Percentiles rank a stretch among this genome's conserved stretches.
Evolutionary conservation across 2,329 filamentous ascomycete genomes (phyloP).

Genomic region (Didymosphaeria variabile): DNA sequence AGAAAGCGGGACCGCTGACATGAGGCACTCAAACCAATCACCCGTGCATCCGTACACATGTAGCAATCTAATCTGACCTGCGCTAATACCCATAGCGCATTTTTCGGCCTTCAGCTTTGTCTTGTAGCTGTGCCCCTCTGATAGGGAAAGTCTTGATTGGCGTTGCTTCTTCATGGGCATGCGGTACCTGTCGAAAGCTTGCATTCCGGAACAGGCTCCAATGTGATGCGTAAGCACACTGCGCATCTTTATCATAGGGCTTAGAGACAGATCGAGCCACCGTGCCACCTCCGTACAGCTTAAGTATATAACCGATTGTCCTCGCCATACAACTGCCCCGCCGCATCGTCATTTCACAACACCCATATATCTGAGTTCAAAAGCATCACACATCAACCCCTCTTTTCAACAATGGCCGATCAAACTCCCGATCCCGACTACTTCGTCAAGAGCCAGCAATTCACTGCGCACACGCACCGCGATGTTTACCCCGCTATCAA

Average conservation of each 20-base stretch:
- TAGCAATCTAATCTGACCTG: no score
- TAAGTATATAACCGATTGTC: neutral
- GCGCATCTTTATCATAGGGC: neutral
- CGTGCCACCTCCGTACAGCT: neutral
- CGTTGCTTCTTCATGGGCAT: neutral
- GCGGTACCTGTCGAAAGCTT: neutral
- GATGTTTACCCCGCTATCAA: constrained; percentile 54
- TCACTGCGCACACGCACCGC: constrained; percentile 36
- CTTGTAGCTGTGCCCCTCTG: neutral
- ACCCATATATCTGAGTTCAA: neutral
- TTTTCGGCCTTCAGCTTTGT: neutral
- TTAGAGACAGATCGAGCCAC: neutral
- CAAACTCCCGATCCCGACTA: constrained; percentile 29
- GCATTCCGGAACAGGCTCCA: neutral
- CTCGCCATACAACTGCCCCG: no score
- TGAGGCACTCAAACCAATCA: no score
- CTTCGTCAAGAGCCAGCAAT: constrained; percentile 28
- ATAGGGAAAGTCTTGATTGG: neutral
- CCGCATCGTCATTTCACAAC: neutral
- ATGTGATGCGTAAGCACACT: neutral
- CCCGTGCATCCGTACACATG: no score
- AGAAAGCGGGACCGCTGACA: no score
- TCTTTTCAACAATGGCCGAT: constrained; percentile 36
- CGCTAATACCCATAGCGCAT: neutral
- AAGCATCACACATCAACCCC: constrained; percentile 40